Conservation (phyloP, 1,139 yeast species). For the Candida freyschussii region DNA sequence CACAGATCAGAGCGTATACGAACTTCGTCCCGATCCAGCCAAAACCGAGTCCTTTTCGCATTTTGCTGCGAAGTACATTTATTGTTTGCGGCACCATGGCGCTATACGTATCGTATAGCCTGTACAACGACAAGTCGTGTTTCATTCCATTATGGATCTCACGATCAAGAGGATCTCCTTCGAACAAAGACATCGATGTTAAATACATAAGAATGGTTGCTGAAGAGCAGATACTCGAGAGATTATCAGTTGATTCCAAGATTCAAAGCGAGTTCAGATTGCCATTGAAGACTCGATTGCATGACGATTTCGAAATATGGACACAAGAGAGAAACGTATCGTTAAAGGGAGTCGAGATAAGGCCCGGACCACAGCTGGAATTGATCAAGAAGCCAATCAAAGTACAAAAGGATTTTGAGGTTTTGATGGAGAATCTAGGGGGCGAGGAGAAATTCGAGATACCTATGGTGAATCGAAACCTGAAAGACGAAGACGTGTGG, state of each 20-base stretch:
- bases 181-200: slow-evolving; percentile 13
- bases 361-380: slow-evolving; percentile 16
- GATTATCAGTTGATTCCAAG: slow-evolving; percentile 17
- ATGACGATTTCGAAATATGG: slow-evolving; percentile 22
- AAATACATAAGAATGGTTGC: slow-evolving; percentile 16
- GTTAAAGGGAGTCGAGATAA: slow-evolving; percentile 21
- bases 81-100: slow-evolving; percentile 11
- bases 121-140: slow-evolving; percentile 8
- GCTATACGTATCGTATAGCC: slow-evolving; percentile 7
- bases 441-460: slow-evolving; percentile 20
- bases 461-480: slow-evolving; percentile 17
- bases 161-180: slow-evolving; percentile 11
- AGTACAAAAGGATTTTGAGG: slow-evolving; percentile 13
- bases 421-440: slow-evolving; percentile 22
- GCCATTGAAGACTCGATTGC: slow-evolving; percentile 16
- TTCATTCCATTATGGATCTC: slow-evolving; percentile 21
- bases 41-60: slow-evolving; percentile 9
- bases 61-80: slow-evolving; percentile 5
- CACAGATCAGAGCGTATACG: too few relatives aligned
- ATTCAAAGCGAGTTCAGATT: slow-evolving; percentile 19
- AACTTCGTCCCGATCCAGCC: slow-evolving; percentile 7
- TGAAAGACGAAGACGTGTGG: slow-evolving; percentile 19
- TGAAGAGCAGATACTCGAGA: slow-evolving; percentile 23
- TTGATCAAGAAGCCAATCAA: slow-evolving; percentile 17
- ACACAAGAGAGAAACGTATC: slow-evolving; percentile 18